phyloP scores from a whole-genome alignment of 768 basidiomycete species.

The Hortiboletus flavorubellus region DNA sequence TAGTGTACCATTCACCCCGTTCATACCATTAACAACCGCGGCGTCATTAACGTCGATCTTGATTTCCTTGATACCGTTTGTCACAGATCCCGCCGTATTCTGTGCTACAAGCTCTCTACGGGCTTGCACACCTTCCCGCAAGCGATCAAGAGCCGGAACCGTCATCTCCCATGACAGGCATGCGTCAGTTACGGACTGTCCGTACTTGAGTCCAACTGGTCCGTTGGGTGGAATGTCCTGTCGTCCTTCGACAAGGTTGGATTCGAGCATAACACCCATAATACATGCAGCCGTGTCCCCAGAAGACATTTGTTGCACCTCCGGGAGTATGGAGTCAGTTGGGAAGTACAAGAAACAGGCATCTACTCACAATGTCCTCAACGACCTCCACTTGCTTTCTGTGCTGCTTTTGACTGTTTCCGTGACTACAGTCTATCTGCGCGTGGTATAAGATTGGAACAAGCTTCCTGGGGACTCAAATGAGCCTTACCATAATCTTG shows the following conservation, averaged over 20 bases:
- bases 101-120: constrained; percentile 53
- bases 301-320: constrained; percentile 73
- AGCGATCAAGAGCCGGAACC: constrained; percentile 71
- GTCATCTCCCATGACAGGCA: constrained; percentile 92
- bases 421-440: constrained; percentile 95
- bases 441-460: not conserved
- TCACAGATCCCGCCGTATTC: constrained; percentile 15
- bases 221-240: constrained; percentile 80
- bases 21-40: constrained; percentile 14
- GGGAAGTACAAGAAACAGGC: not conserved
- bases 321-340: constrained; percentile 13
- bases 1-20: constrained; percentile 19
- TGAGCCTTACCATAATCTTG: constrained; percentile 76
- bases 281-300: constrained; percentile 70
- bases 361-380: constrained; percentile 71
- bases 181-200: constrained; percentile 85
- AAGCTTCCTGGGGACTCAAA: not conserved
- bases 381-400: constrained; percentile 85
- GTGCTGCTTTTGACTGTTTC: constrained; percentile 92
- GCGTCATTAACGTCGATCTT: constrained; percentile 10
- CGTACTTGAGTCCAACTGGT: constrained; percentile 70
- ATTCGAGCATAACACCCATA: constrained; percentile 96
- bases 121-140: constrained; percentile 84
- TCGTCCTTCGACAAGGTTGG: constrained; percentile 82
- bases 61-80: constrained; percentile 7